Evolutionary conservation across 73 alveolate genomes (phyloP), one percentile per base, ranked within the genome.

Genomic region (Paramecium tetraurelia): DNA sequence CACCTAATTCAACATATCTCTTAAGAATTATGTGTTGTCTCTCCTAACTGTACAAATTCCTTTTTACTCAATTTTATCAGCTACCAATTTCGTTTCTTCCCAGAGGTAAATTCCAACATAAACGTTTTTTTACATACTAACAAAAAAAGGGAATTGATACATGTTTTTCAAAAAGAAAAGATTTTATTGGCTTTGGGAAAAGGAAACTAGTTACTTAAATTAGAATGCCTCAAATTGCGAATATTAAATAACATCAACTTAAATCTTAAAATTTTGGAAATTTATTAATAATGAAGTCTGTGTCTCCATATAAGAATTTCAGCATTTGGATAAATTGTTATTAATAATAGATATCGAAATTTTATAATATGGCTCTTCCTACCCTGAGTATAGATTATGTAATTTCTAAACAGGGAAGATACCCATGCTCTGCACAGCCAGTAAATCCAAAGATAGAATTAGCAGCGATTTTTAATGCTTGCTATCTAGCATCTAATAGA

Each of bases 401-500:
- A 58, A 98, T 98, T 90, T 95, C 99, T 31, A 98, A 92, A 92
- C 99, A 98, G 8, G 99, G 99, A 38, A 98, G 92, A 69, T 95
- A 96, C 8, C 99, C 99, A 29, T 96, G 98, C 53, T 97, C 93
- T 21, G 99, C 99, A 29, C 69, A 53, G 5, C 99, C 99, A 41
- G 99, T 99, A 83, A 98, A 98, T 27, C 99, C 99, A 93, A 98
- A 99, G 31, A 99, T 99, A 21, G 99, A 97, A 95, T 99, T 99
- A 41, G 99, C 99, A 20, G 99, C 97, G 36, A 98, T 95, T 86
- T 99, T 98, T 88, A 99, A 89, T 44, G 99, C 99, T 85, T 98
- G 95, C 93, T 99, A 98, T 83, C 99, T 95, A 3, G 99, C 99
- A 90, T 99, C 98, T 59, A 98, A 97, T 38, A 99, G 98, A 22